phyloP scores from a whole-genome alignment of 306 rosid genomes.

The Rosa chinensis region DNA sequence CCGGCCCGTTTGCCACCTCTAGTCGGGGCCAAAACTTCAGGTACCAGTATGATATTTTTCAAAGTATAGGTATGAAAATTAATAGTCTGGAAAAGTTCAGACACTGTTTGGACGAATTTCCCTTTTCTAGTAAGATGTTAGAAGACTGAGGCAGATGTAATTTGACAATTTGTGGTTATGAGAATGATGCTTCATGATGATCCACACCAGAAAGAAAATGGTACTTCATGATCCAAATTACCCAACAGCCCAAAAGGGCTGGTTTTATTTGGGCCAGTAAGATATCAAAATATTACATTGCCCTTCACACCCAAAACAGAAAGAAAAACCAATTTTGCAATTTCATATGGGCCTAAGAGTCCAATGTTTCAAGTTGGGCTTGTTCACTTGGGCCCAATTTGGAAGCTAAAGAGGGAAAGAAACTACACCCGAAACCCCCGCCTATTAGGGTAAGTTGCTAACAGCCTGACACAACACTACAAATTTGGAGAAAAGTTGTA shows the following conservation, averaged over 20 bases:
- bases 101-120: too few species aligned
- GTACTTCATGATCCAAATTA: too few species aligned
- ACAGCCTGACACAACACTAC: neutral
- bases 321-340: neutral
- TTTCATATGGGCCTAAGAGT: neutral
- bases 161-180: too few species aligned
- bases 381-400: neutral
- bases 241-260: neutral
- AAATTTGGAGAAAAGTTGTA: neutral
- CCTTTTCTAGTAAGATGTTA: too few species aligned
- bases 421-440: neutral
- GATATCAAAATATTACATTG: neutral
- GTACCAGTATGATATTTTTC: too few species aligned
- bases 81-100: too few species aligned
- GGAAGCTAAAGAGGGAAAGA: neutral
- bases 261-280: neutral
- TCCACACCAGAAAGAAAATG: too few species aligned
- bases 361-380: neutral
- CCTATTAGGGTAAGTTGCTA: neutral
- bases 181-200: too few species aligned
- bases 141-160: too few species aligned
- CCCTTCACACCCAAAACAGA: neutral
- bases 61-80: too few species aligned
- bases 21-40: too few species aligned
- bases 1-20: too few species aligned